These are phyloP conservation scores for Hymenoscyphus scutula DNA, from an alignment of 2,329 filamentous ascomycete species.

Conservation along the genomic window DNA sequence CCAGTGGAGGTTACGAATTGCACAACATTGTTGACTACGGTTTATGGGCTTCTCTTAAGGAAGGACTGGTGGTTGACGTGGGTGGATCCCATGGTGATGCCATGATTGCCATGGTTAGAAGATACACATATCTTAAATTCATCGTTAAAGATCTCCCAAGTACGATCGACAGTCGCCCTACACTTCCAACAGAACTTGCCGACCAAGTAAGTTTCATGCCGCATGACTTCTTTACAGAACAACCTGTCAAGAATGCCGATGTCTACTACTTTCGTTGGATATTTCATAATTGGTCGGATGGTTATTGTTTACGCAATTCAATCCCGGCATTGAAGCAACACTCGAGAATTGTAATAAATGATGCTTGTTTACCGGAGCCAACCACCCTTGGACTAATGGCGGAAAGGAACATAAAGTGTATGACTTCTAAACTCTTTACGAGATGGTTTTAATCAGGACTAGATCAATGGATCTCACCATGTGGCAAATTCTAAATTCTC, in stretches of 20 bases:
- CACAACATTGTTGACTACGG: not conserved
- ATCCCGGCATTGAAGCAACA: constrained; percentile 43
- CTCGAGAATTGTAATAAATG: constrained; percentile 35
- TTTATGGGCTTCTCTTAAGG: not conserved
- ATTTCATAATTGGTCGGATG: constrained; percentile 48
- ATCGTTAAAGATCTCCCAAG: constrained; percentile 29
- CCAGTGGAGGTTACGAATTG: not conserved
- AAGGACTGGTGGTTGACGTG: constrained; percentile 15
- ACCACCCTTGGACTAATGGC: not conserved
- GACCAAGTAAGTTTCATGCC: constrained; percentile 31
- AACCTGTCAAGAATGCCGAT: constrained; percentile 41
- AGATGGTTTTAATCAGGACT: not conserved
- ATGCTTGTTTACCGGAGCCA: constrained; percentile 4
- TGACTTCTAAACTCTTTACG: not conserved
- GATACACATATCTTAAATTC: constrained; percentile 27
- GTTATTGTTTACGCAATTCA: constrained; percentile 37
- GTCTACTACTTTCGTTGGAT: constrained; percentile 48
- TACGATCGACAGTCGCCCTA: constrained; percentile 38
- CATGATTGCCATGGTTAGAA: constrained; percentile 25
- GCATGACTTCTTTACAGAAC: constrained; percentile 47
- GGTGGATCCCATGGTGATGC: constrained; percentile 30
- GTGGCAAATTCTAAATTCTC: constrained; percentile 10
- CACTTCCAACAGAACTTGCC: not conserved
- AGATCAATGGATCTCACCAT: constrained; percentile 8
- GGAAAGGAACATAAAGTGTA: not conserved